Evolutionary conservation across 768 basidiomycete species (phyloP).

Genomic region (Lentinula guzmanii): DNA sequence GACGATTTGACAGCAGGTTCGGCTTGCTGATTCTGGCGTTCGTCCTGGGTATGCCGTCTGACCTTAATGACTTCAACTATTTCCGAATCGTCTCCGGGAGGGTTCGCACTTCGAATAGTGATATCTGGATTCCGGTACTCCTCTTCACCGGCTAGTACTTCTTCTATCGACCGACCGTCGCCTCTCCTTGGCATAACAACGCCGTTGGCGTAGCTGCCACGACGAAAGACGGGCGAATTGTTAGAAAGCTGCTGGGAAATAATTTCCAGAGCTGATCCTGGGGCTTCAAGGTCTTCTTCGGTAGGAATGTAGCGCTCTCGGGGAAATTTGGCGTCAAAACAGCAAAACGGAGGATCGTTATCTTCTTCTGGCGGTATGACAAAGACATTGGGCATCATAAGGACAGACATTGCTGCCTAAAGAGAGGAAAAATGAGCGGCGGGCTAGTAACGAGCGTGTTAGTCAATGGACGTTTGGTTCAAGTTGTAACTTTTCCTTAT

Average conservation of each 20-base stretch:
- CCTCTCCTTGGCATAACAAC: constrained; percentile 19
- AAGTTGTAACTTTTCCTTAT: not conserved
- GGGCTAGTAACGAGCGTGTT: constrained; percentile 5
- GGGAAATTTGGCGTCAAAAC: constrained; percentile 42
- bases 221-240: constrained; percentile 16
- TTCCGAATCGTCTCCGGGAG: constrained; percentile 41
- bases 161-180: constrained; percentile 19
- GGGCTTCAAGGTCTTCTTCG: constrained; percentile 19
- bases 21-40: not conserved
- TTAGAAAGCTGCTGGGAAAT: constrained; percentile 18
- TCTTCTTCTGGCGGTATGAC: constrained; percentile 58
- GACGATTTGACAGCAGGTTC: constrained; percentile 24
- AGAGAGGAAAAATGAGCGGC: constrained; percentile 6
- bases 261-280: constrained; percentile 19
- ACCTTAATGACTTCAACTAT: constrained; percentile 59
- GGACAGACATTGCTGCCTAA: not conserved
- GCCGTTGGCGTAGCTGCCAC: constrained; percentile 11
- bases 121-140: constrained; percentile 14
- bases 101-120: constrained; percentile 11
- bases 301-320: constrained; percentile 10
- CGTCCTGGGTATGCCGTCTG: constrained; percentile 25
- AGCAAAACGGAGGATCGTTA: constrained; percentile 47
- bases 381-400: constrained; percentile 38
- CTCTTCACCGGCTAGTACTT: constrained; percentile 22
- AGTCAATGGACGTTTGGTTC: constrained; percentile 1